Percentiles rank a stretch among this genome's conserved stretches.
Evolutionary conservation across 2,329 filamentous ascomycete species (phyloP).

Genomic region (Aureobasidium uvarum): DNA sequence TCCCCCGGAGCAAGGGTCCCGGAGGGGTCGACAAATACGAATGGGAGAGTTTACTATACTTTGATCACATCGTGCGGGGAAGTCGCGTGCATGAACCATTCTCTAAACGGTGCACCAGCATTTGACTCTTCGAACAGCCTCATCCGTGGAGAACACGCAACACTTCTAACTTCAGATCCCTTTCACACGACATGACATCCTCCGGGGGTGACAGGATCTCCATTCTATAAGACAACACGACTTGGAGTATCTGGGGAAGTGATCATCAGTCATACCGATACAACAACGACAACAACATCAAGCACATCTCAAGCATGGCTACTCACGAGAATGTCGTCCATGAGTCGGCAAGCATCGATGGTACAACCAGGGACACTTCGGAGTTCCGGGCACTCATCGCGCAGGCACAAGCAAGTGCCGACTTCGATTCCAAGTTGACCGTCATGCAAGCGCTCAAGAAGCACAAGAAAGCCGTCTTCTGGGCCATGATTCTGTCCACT

Average conservation of each 20-base stretch:
- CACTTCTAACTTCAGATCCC: background rate
- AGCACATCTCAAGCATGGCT: background rate
- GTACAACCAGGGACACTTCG: background rate
- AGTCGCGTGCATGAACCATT: background rate
- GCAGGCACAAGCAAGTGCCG: constrained; percentile 6
- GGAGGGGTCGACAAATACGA: background rate
- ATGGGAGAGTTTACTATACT: background rate
- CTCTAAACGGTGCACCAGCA: background rate
- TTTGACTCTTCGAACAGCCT: background rate
- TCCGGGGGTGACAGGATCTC: background rate
- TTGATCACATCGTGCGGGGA: background rate
- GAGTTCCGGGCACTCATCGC: background rate
- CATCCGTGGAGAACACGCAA: background rate
- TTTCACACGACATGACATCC: background rate
- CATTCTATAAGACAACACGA: background rate
- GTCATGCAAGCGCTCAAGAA: constrained; percentile 34
- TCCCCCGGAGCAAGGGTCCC: background rate
- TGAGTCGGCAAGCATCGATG: background rate
- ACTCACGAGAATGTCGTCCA: background rate
- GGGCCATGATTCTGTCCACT: constrained; percentile 60
- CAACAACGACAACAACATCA: background rate
- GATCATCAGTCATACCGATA: background rate
- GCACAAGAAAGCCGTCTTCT: constrained; percentile 51
- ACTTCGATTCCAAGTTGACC: background rate
- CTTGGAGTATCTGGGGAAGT: background rate